Percentiles rank a stretch among this genome's conserved stretches.
These are phyloP conservation scores for Penicillium paneum DNA, from an alignment of 2,329 filamentous ascomycete genomes.

Conservation along the genomic window DNA sequence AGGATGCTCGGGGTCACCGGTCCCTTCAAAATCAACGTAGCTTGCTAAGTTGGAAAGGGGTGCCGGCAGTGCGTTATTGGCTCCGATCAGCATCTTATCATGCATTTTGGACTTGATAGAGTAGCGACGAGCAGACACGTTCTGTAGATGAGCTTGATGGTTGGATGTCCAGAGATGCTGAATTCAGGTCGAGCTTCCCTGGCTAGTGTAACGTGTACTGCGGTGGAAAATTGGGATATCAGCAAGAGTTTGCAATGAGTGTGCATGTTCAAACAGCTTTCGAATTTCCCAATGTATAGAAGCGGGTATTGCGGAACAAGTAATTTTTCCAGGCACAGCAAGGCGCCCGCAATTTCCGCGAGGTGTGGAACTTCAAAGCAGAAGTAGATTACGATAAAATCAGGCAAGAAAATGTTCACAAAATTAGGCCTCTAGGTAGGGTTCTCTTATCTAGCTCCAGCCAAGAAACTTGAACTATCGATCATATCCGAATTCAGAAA, in stretches of 20 bases:
- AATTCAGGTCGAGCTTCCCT: too few relatives aligned
- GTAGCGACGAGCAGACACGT: not conserved
- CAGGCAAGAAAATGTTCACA: not conserved
- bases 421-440: not conserved
- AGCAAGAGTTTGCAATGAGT: not conserved
- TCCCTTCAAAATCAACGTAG: constrained; percentile 55
- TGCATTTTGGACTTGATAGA: not conserved
- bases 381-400: not conserved
- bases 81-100: constrained; percentile 17
- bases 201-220: not conserved
- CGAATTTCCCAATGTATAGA: not conserved
- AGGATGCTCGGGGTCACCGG: constrained; percentile 50
- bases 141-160: not conserved
- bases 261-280: not conserved
- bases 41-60: constrained; percentile 48
- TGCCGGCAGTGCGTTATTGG: constrained; percentile 49
- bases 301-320: constrained; percentile 5
- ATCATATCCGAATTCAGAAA: constrained; percentile 35
- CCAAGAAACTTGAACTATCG: constrained; percentile 9
- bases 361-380: not conserved
- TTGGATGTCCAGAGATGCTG: not conserved
- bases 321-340: not conserved
- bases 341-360: not conserved
- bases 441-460: not conserved
- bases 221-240: not conserved